Evolutionary conservation across 176 grass and related monocot species (phyloP), one percentile per base, ranked within the genome.

Genomic region (Lolium multiflorum): DNA sequence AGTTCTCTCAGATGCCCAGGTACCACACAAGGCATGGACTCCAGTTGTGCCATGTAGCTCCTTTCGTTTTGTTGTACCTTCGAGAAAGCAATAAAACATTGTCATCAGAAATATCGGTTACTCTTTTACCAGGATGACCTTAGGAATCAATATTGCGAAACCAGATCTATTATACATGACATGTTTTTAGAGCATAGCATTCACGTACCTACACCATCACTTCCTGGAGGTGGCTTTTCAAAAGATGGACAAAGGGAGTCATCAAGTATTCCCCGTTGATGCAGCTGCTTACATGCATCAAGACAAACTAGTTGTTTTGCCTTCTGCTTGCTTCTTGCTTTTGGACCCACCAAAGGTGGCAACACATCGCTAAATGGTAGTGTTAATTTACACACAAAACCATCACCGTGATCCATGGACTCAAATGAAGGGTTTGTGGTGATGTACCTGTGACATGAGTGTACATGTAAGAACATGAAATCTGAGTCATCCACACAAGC

Each of bases 61-160:
- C 77, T 98, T 95, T 25, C 90, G 84, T 89, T 92, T 98, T 16
- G 90, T 95, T 81, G 93, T 98, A 91, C 96, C 96, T 98, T 89
- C 28, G 44, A 41, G 13, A 60, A 87, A 63, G 20, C 1, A 83
- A 87, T 11, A 83, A 24, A 54, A 76, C 5, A 38, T 18, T 35
- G 3, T 58, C 7, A 20, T 81, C 44, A 76, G 49, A 79, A 55
- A 74, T 74, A 83, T 15, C 7, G 0, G 20, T 20, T 74, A 20
- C 46, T 18, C 24, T n/a, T 78, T 81, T 58, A 35, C 31, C 31
- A 35, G 43, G 84, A 75, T 64, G 12, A 57, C 22, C 26, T 17
- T 11, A 31, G 46, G 46, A 64, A 38, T 20, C 52, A 75, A 79
- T 73, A 46, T 41, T 79, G 21, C 7, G 7, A 79, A 61, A 72